Base-by-base conservation (phyloP, 1,284 basidiomycete genomes). In the Heterobasidion irregulare region DNA sequence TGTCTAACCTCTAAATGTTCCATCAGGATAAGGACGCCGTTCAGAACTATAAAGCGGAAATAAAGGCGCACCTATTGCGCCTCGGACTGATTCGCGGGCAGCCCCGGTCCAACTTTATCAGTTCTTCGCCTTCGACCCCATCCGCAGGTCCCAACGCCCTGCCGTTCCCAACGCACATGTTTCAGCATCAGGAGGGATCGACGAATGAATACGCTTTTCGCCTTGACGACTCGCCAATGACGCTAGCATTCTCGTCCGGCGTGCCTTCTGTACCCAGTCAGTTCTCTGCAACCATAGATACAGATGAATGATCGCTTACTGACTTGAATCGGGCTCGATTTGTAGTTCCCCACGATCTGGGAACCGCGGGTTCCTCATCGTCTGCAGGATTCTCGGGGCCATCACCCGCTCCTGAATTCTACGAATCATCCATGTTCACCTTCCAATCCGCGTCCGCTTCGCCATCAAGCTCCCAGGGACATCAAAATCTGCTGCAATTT, bases 31-130 rank as follows among this genome's bases (percentile, higher is more conserved):
- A 91, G 69, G 81, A 84, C 61, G 80, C 80, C n/a, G 86, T 89
- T 44, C 85, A 89, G 62, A 77, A 75, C 47, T 90, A 89, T 75
- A 90, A 89, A 68, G 85, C 85, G n/a, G 77, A 81, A 57, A 91
- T 91, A 69, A 91, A 90, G 68, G 80, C 84, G 47, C 84, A 88
- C 65, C 76, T 91, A 54, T 84, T 84, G 50, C 75, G 83, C 59
- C 82, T 81, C 53, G 87, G 86, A 57, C 79, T 88, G 66, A 89
- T 90, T 62, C 84, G 88, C 46, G 88, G 88, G 41, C 86, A 89
- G 65, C 87, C 86, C 16, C 81, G 85, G 26, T 70, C 82, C 41
- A 74, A 77, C 1, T 65, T 70, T 58, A 56, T 57, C 15, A 33
- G 43, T 18, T 51, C 54, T 8, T 46, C 55, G 0, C 54, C 58